Evolutionary conservation across 495 filamentous ascomycete genomes (phyloP).

Genomic region (Cercophora scortea): DNA sequence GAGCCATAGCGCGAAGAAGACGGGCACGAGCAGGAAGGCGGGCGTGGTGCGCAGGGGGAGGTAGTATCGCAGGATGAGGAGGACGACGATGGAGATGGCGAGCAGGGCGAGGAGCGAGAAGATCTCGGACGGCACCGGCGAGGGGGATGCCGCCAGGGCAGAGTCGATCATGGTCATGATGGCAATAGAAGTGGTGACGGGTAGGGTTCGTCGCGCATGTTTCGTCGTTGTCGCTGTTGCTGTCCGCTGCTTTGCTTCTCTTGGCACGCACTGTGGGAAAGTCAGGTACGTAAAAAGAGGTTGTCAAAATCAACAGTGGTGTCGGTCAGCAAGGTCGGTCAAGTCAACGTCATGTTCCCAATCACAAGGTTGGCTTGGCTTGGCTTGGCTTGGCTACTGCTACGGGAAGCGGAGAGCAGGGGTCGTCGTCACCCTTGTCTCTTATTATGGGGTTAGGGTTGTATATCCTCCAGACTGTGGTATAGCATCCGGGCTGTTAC

Average conservation of each 20-base stretch:
- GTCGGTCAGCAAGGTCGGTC: no score
- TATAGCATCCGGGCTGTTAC: no score
- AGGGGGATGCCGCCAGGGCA: slow-evolving; percentile 4
- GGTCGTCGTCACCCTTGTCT: no score
- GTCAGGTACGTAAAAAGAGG: no score
- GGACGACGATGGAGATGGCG: slow-evolving; percentile 62
- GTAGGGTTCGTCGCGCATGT: slow-evolving; percentile 6
- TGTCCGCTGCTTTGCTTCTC: neutral
- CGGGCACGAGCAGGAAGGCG: slow-evolving; percentile 79
- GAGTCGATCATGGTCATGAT: slow-evolving; percentile 4
- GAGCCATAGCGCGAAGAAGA: slow-evolving; percentile 88
- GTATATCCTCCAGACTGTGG: no score
- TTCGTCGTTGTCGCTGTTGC: neutral
- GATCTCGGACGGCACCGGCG: slow-evolving; percentile 33
- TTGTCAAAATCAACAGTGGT: no score
- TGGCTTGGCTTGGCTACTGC: no score
- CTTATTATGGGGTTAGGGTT: no score
- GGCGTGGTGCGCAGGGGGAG: slow-evolving; percentile 86
- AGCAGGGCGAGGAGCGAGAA: slow-evolving; percentile 67
- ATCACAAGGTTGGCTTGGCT: no score
- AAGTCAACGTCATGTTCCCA: no score
- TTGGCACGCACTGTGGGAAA: no score
- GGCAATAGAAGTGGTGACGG: slow-evolving; percentile 1
- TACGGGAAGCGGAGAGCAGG: no score
- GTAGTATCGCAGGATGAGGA: slow-evolving; percentile 81